A percentile compares a stretch with the other conserved stretches of the same genome.
Evolutionary conservation across 495 filamentous ascomycete genomes (phyloP).

Genomic region (Oidiodendron maius): DNA sequence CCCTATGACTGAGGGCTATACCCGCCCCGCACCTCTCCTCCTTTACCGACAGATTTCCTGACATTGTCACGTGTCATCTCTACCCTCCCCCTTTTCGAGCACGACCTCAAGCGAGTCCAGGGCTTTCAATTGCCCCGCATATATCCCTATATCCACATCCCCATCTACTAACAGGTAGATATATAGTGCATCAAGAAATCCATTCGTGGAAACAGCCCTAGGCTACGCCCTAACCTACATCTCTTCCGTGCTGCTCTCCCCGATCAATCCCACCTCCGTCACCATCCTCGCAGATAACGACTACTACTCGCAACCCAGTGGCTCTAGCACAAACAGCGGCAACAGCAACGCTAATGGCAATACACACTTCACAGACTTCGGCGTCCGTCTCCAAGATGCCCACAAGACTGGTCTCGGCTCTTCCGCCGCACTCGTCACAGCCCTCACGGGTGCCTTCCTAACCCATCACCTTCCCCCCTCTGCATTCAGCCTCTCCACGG

Average conservation of each 20-base stretch:
- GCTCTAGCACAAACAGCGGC: slow-evolving; percentile 23
- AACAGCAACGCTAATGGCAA: slow-evolving; percentile 10
- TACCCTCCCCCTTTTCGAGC: neutral
- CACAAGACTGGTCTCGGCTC: slow-evolving; percentile 97
- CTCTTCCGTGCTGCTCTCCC: slow-evolving; percentile 44
- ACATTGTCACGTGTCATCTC: slow-evolving; percentile 12
- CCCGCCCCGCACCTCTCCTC: slow-evolving; percentile 5
- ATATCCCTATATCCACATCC: too few species aligned
- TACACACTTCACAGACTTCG: slow-evolving; percentile 68
- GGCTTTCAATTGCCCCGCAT: too few species aligned
- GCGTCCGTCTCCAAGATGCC: slow-evolving; percentile 65
- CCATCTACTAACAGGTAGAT: too few species aligned
- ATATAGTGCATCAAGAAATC: slow-evolving; percentile 59
- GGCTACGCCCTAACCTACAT: slow-evolving; percentile 83
- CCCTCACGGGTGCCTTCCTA: slow-evolving; percentile 76
- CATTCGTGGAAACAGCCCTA: slow-evolving; percentile 86
- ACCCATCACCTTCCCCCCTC: slow-evolving; percentile 67
- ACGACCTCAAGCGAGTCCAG: too few species aligned
- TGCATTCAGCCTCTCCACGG: slow-evolving; percentile 43
- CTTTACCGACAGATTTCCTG: too few species aligned
- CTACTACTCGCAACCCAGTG: slow-evolving; percentile 80
- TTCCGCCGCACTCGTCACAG: slow-evolving; percentile 90
- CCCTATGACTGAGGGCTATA: too few species aligned
- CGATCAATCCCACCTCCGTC: slow-evolving; percentile 63
- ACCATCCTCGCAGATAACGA: slow-evolving; percentile 92